Evolutionary conservation across 768 basidiomycete genomes (phyloP), one percentile per base, ranked within the genome.

Genomic region (Pulveroboletus sp.): DNA sequence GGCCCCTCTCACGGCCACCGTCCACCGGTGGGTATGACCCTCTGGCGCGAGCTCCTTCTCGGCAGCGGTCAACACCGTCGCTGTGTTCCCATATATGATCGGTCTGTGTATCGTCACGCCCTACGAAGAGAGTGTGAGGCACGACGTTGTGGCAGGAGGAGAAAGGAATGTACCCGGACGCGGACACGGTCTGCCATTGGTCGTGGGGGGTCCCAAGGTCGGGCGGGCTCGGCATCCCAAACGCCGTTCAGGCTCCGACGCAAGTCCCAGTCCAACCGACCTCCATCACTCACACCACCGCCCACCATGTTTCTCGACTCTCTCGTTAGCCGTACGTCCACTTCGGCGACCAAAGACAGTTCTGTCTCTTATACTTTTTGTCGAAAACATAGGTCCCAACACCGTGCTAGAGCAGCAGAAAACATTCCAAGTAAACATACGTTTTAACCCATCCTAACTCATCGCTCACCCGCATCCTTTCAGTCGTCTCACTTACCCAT

Each of bases 1-100:
- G 0, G 94, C 93, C 38, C 90, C 89, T 24, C 96, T 83, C 24
- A 99, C 80, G 26, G 93, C 94, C 51, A 99, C 86, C 0, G 93
- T 98, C 96, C 96, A 99, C 54, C 82, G 81, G 67, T 98, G 95
- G 3, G 95, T 97, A 59, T 94, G 93, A 57, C 93, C 89, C 7
- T 79, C 76, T 26, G 77, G 70, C 14, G 72, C 62, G 14, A 66
- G 54, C 55, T 82, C 79, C 47, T 82, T 78, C 65, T 96, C 93
- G 58, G 83, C 80, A 14, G 78, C 71, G 0, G 81, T 84, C 53
- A 99, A 68, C 47, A 92, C 81, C 1, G 79, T 76, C 30, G 95
- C 91, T 11, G 86, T 89, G 67, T 98, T 98, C 42, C 96, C 96
- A 71, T 97, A 98, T 53, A 98, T 89, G 57, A 99, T 82, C 2